These are phyloP conservation scores for Phytophthora citricola DNA, from an alignment of 352 stramenopile species.

Conservation along the genomic window DNA sequence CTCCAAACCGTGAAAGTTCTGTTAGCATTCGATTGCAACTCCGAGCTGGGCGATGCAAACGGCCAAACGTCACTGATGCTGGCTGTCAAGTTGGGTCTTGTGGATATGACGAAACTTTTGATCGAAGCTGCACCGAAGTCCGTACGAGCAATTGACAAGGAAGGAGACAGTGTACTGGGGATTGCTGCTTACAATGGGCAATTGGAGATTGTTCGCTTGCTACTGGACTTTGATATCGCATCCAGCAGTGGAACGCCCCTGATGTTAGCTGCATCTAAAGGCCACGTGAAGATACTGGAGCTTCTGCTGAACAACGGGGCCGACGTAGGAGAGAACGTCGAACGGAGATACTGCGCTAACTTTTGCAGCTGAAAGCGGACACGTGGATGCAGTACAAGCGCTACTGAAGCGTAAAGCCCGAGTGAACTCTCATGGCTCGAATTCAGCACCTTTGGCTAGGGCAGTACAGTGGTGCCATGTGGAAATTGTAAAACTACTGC, in stretches of 20 bases:
- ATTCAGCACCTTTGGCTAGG: slow-evolving; percentile 3
- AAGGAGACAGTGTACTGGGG: slow-evolving; percentile 6
- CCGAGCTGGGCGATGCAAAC: neutral
- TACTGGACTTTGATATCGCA: slow-evolving; percentile 5
- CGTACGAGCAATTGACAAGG: slow-evolving; percentile 8
- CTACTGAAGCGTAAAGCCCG: slow-evolving; percentile 1
- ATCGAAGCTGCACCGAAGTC: slow-evolving; percentile 4
- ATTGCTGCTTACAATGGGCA: slow-evolving; percentile 11
- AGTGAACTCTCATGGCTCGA: slow-evolving; percentile 2
- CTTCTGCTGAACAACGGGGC: slow-evolving; percentile 13
- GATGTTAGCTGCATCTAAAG: slow-evolving; percentile 20
- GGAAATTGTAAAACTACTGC: slow-evolving; percentile 19
- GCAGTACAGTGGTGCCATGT: slow-evolving; percentile 16
- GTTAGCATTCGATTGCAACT: slow-evolving; percentile 10
- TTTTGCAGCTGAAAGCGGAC: slow-evolving; percentile 21
- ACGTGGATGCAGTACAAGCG: neutral
- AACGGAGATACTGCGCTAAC: slow-evolving; percentile 22
- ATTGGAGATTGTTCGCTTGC: slow-evolving; percentile 4
- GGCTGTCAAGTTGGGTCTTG: neutral
- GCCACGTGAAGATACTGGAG: slow-evolving; percentile 12
- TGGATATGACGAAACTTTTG: neutral
- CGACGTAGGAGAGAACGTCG: slow-evolving; percentile 6
- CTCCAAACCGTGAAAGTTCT: neutral
- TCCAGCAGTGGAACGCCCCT: slow-evolving; percentile 21
- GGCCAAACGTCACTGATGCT: slow-evolving; percentile 11